A percentile compares a stretch with the other conserved stretches of the same genome.
Conservation (phyloP, 2,329 filamentous ascomycete species). For the Diaporthe sp. region DNA sequence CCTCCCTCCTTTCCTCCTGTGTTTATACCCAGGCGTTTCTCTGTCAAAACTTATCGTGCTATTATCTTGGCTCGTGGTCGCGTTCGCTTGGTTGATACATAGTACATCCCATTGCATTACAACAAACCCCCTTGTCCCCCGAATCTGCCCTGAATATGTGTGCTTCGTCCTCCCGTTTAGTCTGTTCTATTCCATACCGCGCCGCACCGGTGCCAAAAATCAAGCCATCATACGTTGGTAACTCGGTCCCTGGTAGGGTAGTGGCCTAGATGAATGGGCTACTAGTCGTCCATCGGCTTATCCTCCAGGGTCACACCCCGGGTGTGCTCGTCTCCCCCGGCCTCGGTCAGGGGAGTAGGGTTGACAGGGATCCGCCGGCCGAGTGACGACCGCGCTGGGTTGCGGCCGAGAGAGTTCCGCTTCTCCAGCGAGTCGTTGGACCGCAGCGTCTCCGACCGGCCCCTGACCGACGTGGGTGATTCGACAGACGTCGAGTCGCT, state of each 20-base stretch:
- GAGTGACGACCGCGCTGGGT: constrained; percentile 63
- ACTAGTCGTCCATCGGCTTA: constrained; percentile 81
- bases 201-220: constrained; percentile 9
- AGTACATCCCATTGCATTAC: constrained; percentile 37
- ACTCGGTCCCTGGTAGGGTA: background rate
- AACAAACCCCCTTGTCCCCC: constrained; percentile 6
- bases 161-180: background rate
- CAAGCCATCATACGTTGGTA: background rate
- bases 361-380: constrained; percentile 61
- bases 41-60: constrained; percentile 35
- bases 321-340: constrained; percentile 43
- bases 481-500: constrained; percentile 39
- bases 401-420: constrained; percentile 73
- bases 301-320: constrained; percentile 78
- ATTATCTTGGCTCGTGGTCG: constrained; percentile 39
- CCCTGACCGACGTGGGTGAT: constrained; percentile 40
- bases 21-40: constrained; percentile 9
- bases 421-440: constrained; percentile 62
- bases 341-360: constrained; percentile 48
- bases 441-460: constrained; percentile 38
- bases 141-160: background rate
- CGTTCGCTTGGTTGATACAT: constrained; percentile 38
- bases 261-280: background rate
- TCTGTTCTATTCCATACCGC: constrained; percentile 11
- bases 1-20: background rate